Base-by-base conservation (phyloP, 495 filamentous ascomycete genomes). In the Tirmania nivea region DNA sequence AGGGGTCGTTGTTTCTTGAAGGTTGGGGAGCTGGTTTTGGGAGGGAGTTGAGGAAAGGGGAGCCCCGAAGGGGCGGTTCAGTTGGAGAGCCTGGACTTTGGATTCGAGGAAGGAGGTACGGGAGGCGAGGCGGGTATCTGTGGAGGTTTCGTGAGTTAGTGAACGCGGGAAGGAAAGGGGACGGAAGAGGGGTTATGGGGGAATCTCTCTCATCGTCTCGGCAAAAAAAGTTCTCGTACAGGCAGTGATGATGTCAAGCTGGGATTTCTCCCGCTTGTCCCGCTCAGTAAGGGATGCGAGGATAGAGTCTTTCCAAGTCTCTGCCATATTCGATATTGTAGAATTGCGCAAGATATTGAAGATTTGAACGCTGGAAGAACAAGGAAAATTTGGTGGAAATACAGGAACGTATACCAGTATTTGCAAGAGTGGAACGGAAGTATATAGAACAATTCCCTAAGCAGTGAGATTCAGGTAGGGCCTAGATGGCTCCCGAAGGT, bases 111-210 rank as follows among this genome's bases (percentile, higher is more conserved):
- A 45, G 12, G 39, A 14, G 50, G 81, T 71, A 48, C 80, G 76
- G 67, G 84, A 81, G 51, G 77, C 77, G 20, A 89, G 76, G 51
- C 73, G 72, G 36, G 79, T 78, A 70, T 80, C 84, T 86, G 3
- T 0, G 39, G 39, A 6, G 17, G 39, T 14, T 3, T 45, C 5
- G 39, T 14, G 39, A 8, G 17, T 45, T 45, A 6, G 12, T 45
- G 4, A 45, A 45, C 9, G 12, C 17, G 12, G 7, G 39, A 45
- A 45, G 7, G n/a, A 7, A 45, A 45, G 12, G 17, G 17, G 12
- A 45, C 14, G 4, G n/a, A n/a, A n/a, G n/a, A n/a, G 39, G 39
- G 39, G 12, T 1, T 45, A 11, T 25, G 55, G 49, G 19, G 49
- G 63, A 70, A 6, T 45, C 3, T 31, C 25, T 31, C 25, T 31